Conservation (phyloP, 2,329 filamentous ascomycete genomes). For the Diaporthe vaccinii region DNA sequence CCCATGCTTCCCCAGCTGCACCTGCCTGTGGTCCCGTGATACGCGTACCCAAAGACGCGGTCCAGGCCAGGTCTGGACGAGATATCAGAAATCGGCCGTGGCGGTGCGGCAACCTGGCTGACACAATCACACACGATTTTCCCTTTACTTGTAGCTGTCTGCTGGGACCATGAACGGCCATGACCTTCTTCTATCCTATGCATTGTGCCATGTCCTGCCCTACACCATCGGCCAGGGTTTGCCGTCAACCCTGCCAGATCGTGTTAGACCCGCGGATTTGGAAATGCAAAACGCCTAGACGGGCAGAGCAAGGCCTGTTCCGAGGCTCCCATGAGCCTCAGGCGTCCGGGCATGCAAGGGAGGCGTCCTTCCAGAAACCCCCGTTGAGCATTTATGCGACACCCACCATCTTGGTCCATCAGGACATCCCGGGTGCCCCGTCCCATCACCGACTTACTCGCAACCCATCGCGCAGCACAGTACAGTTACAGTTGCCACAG, state of each 20-base stretch:
- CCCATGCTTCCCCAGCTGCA: constrained; percentile 24
- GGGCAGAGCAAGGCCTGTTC: constrained; percentile 8
- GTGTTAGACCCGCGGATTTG: constrained; percentile 2
- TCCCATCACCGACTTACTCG: not conserved
- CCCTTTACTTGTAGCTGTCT: not conserved
- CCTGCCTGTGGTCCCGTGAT: constrained; percentile 24
- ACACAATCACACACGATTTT: not conserved
- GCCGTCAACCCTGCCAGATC: not conserved
- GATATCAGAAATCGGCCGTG: not conserved
- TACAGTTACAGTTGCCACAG: constrained; percentile 5
- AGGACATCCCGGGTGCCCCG: not conserved
- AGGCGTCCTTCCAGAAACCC: not conserved
- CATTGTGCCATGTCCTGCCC: not conserved
- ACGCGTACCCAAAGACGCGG: constrained; percentile 2
- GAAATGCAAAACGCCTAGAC: constrained; percentile 20
- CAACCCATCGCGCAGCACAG: not conserved
- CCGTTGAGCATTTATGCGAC: constrained; percentile 11
- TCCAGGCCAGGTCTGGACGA: not conserved
- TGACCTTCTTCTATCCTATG: not conserved
- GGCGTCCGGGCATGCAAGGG: not conserved
- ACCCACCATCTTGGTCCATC: constrained; percentile 8
- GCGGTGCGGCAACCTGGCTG: not conserved
- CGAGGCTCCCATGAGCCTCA: constrained; percentile 6
- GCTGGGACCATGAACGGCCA: not conserved
- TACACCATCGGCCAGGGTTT: not conserved